phyloP scores from a whole-genome alignment of 352 stramenopile genomes.

The Thalassiosira mediterranea region DNA sequence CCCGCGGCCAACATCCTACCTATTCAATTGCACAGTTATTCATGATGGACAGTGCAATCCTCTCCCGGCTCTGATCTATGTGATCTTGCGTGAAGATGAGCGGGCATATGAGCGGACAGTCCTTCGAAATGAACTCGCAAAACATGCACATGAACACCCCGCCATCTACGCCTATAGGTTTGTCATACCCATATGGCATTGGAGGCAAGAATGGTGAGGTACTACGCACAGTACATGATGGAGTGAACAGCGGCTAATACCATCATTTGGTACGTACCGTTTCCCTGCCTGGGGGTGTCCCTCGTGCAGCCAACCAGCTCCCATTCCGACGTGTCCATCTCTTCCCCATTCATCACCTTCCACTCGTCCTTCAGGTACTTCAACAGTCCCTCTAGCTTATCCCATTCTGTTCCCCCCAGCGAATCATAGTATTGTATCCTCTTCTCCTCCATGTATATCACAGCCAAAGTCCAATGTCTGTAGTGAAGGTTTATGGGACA shows the following conservation, averaged over 20 bases:
- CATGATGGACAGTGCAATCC: constrained; percentile 83
- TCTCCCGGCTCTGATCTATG: constrained; percentile 78
- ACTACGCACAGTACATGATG: background rate
- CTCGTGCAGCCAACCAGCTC: constrained; percentile 60
- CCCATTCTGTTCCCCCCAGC: constrained; percentile 33
- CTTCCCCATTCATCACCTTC: constrained; percentile 42
- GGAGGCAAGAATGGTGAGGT: background rate
- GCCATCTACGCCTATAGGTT: constrained; percentile 75
- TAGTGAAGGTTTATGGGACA: constrained; percentile 64
- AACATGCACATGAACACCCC: constrained; percentile 73
- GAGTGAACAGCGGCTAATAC: background rate
- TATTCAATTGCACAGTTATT: constrained; percentile 79
- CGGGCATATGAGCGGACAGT: constrained; percentile 48
- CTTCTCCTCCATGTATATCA: constrained; percentile 64
- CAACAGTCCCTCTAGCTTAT: constrained; percentile 54
- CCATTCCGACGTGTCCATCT: constrained; percentile 68
- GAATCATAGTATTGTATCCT: constrained; percentile 70
- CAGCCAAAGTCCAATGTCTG: constrained; percentile 61
- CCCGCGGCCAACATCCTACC: too few relatives aligned
- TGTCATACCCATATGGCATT: background rate
- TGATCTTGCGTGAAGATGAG: constrained; percentile 78
- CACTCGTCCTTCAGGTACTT: constrained; percentile 67
- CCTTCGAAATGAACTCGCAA: constrained; percentile 57
- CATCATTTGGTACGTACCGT: constrained; percentile 50
- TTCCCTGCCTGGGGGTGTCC: constrained; percentile 66